Percentiles rank a stretch among this genome's conserved stretches.
Evolutionary conservation across 2,329 filamentous ascomycete genomes (phyloP).

Genomic region (Aureobasidium sp.): DNA sequence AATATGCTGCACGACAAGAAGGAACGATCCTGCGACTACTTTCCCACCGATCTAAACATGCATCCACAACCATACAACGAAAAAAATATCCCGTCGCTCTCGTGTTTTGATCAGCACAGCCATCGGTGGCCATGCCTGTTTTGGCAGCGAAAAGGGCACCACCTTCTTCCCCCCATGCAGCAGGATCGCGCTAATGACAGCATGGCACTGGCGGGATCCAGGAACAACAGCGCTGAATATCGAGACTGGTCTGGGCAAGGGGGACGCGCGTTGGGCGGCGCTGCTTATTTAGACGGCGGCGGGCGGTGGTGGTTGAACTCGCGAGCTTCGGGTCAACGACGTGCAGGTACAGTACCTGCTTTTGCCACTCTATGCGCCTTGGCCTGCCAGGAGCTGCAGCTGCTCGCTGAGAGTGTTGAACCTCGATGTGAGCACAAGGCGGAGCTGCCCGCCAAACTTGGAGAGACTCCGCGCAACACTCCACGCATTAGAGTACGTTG

Average conservation of each 20-base stretch:
- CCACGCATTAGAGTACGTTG: not conserved
- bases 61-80: constrained; percentile 4
- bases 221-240: not conserved
- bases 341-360: constrained; percentile 1
- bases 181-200: constrained; percentile 2
- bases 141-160: not conserved
- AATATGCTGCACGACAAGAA: not conserved
- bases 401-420: not conserved
- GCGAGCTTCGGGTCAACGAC: not conserved
- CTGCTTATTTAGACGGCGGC: not conserved
- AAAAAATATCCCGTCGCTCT: not conserved
- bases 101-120: constrained; percentile 1
- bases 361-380: not conserved
- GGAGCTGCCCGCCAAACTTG: not conserved
- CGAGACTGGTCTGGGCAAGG: constrained; percentile 2
- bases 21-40: not conserved
- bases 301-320: not conserved
- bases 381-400: not conserved
- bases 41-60: constrained; percentile 4
- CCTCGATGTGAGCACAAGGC: not conserved
- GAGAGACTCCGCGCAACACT: not conserved
- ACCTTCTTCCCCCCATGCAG: not conserved
- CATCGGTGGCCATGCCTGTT: not conserved
- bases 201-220: not conserved
- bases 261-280: not conserved